These are phyloP conservation scores for Talaromyces pinophilus DNA, from an alignment of 2,329 filamentous ascomycete species.

Conservation along the genomic window DNA sequence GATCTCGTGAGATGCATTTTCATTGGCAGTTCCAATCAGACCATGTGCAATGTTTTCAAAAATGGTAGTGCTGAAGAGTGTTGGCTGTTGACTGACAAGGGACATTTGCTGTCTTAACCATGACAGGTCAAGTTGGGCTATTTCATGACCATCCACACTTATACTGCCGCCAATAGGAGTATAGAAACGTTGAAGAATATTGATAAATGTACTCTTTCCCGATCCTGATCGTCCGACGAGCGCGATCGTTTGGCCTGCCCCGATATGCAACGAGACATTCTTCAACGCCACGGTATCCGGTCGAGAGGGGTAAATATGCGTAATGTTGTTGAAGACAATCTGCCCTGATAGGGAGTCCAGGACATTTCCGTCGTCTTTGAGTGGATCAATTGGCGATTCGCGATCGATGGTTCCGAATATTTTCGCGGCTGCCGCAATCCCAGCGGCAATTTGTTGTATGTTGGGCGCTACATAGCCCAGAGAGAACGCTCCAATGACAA, in stretches of 20 bases:
- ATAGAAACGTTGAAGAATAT: conserved; percentile 61
- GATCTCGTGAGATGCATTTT: conserved; percentile 61
- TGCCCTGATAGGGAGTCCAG: conserved; percentile 25
- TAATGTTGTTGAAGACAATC: conserved; percentile 47
- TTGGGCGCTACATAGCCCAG: conserved; percentile 45
- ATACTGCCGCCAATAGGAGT: conserved; percentile 73
- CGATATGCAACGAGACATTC: conserved; percentile 39
- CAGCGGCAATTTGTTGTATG: conserved; percentile 46
- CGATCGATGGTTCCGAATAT: conserved; percentile 47
- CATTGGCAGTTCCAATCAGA: conserved; percentile 65
- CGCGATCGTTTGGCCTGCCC: conserved; percentile 72
- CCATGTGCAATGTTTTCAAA: conserved; percentile 71
- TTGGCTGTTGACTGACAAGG: conserved; percentile 83
- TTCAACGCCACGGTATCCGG: conserved; percentile 47
- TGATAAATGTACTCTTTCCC: conserved; percentile 49
- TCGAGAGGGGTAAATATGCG: conserved; percentile 39
- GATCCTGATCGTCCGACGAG: conserved; percentile 54
- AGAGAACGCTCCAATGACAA: conserved; percentile 42
- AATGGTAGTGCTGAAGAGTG: conserved; percentile 79
- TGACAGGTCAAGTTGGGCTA: conserved; percentile 71
- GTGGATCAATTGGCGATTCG: conserved; percentile 42
- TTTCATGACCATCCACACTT: conserved; percentile 72
- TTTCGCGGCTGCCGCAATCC: conserved; percentile 41
- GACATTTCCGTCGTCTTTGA: conserved; percentile 30
- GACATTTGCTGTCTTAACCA: conserved; percentile 84